These are phyloP conservation scores for Diplodia mutila DNA, from an alignment of 2,329 filamentous ascomycete species.

Conservation along the genomic window DNA sequence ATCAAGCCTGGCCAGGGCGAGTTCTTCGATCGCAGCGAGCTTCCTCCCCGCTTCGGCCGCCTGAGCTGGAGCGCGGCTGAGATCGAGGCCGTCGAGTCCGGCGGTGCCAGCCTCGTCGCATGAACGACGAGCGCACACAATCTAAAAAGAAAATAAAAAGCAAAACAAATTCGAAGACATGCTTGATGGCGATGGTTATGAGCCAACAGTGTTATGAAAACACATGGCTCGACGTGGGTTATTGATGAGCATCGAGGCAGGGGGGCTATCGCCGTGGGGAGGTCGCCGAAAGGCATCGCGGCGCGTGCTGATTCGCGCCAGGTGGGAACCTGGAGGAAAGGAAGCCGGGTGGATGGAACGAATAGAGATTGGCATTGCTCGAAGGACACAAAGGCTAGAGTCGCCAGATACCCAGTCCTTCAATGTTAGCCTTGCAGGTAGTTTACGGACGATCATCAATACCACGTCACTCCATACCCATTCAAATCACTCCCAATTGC, in stretches of 20 bases:
- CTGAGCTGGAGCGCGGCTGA: conserved; percentile 74
- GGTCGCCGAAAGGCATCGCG: conserved; percentile 8
- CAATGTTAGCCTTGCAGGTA: conserved; percentile 7
- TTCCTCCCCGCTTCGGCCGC: conserved; percentile 81
- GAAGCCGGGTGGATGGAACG: neutral
- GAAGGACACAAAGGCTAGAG: neutral
- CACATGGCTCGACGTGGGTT: neutral
- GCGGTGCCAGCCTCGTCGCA: conserved; percentile 72
- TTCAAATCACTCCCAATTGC: neutral
- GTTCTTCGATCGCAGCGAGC: conserved; percentile 86
- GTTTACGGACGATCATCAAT: conserved; percentile 11
- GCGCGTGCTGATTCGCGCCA: conserved; percentile 16
- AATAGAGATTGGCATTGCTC: conserved; percentile 11
- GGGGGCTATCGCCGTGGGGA: neutral
- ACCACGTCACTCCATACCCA: conserved; percentile 9
- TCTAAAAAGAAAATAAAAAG: neutral
- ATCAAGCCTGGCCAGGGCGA: conserved; percentile 72
- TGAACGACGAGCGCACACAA: conserved; percentile 36
- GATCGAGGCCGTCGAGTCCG: conserved; percentile 95
- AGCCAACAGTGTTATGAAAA: neutral
- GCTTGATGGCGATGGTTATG: neutral
- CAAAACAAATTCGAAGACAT: neutral
- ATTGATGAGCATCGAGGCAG: conserved; percentile 2
- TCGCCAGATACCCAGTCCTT: conserved; percentile 16
- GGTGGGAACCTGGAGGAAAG: neutral